Conservation (phyloP, 805 yeast species). For the Allodekkera sacchari region DNA sequence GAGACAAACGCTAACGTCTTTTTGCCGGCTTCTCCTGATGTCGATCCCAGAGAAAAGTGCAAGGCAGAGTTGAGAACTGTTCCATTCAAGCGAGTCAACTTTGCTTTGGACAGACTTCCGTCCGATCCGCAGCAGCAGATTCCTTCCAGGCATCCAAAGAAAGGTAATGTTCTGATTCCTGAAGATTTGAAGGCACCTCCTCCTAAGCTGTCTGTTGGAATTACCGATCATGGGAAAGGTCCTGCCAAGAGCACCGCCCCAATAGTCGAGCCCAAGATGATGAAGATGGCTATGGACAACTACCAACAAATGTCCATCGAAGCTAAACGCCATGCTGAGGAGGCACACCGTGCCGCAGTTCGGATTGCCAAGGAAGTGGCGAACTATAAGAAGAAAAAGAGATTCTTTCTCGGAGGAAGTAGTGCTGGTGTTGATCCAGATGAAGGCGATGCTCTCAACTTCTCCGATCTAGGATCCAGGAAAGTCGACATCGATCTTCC, state of each 20-base stretch:
- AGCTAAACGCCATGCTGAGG: slow-evolving; percentile 65
- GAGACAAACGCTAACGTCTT: background rate
- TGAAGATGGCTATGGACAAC: slow-evolving; percentile 49
- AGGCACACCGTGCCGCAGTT: slow-evolving; percentile 66
- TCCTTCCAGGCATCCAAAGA: slow-evolving; percentile 46
- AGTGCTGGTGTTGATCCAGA: slow-evolving; percentile 21
- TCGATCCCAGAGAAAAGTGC: slow-evolving; percentile 1
- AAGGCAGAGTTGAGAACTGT: slow-evolving; percentile 18
- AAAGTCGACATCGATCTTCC: slow-evolving; percentile 61
- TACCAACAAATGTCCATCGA: slow-evolving; percentile 48
- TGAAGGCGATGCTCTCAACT: slow-evolving; percentile 9
- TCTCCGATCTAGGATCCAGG: background rate
- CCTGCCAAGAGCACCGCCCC: slow-evolving; percentile 10
- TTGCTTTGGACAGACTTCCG: slow-evolving; percentile 39
- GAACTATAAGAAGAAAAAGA: slow-evolving; percentile 28
- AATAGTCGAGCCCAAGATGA: slow-evolving; percentile 36
- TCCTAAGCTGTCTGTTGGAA: slow-evolving; percentile 59
- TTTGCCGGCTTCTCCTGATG: background rate
- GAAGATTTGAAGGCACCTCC: slow-evolving; percentile 61
- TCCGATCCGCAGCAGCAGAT: slow-evolving; percentile 57
- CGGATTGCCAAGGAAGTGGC: slow-evolving; percentile 61
- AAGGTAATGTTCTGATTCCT: slow-evolving; percentile 51
- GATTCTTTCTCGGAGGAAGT: slow-evolving; percentile 9
- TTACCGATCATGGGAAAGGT: slow-evolving; percentile 32
- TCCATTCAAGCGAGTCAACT: slow-evolving; percentile 38